Evolutionary conservation across 768 basidiomycete species (phyloP).

Genomic region (Kwoniella newhampshirensis): DNA sequence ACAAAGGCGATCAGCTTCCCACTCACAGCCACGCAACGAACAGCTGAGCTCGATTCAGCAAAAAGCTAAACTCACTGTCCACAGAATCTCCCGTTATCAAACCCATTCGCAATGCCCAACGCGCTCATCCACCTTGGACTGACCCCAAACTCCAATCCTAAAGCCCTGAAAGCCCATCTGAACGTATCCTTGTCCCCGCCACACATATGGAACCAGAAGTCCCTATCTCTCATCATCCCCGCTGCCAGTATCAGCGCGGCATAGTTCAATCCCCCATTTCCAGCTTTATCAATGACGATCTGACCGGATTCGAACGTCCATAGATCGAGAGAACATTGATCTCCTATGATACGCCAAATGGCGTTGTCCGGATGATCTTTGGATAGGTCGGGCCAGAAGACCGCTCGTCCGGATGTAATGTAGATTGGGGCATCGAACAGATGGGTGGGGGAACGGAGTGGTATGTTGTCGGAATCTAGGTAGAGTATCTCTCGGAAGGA

Average conservation of each 20-base stretch:
- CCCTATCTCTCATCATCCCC: constrained; percentile 53
- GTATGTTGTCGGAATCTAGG: constrained; percentile 52
- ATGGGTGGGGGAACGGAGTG: constrained; percentile 52
- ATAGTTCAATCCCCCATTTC: constrained; percentile 54
- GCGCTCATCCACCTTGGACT: constrained; percentile 53
- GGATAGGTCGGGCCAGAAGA: constrained; percentile 57
- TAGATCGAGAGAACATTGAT: constrained; percentile 47
- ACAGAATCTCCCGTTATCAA: constrained; percentile 50
- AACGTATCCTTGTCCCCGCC: constrained; percentile 56
- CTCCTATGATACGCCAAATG: constrained; percentile 55
- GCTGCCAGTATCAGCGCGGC: constrained; percentile 54
- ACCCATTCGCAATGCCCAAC: constrained; percentile 39
- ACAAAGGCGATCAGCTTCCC: background rate
- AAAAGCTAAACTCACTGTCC: constrained; percentile 48
- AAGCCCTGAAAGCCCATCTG: constrained; percentile 54
- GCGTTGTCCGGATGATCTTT: constrained; percentile 57
- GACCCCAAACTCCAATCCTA: constrained; percentile 47
- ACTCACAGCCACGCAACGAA: background rate
- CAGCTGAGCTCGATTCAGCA: background rate
- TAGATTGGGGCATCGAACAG: constrained; percentile 54
- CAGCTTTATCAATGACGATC: constrained; percentile 56
- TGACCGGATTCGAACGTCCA: constrained; percentile 56
- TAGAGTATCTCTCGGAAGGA: constrained; percentile 44
- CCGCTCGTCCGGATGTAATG: constrained; percentile 44
- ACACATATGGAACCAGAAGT: constrained; percentile 56